A percentile compares a stretch with the other conserved stretches of the same genome.
phyloP scores from a whole-genome alignment of 495 filamentous ascomycete genomes.

The Podospora didyma region DNA sequence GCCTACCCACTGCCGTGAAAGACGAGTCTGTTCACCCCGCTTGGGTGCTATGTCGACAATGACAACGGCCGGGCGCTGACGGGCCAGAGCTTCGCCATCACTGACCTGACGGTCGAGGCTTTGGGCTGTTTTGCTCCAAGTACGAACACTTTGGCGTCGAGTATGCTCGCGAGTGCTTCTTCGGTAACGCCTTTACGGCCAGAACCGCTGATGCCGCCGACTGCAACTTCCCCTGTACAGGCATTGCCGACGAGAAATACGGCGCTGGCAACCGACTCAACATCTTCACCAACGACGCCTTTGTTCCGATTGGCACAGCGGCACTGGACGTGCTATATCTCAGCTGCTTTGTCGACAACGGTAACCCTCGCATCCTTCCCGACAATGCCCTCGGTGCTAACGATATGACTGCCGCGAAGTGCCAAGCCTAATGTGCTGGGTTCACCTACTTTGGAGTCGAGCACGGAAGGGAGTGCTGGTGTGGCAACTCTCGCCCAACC shows the following conservation, averaged over 20 bases:
- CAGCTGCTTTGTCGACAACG: conserved; percentile 17
- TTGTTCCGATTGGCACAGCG: too few relatives aligned
- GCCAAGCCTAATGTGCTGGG: conserved; percentile 16
- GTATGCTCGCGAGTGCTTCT: conserved; percentile 57
- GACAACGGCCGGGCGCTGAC: too few relatives aligned
- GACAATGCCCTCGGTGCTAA: conserved; percentile 12
- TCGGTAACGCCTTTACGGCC: conserved; percentile 36
- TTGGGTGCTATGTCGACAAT: too few relatives aligned
- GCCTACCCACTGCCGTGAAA: too few relatives aligned
- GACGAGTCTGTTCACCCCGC: too few relatives aligned
- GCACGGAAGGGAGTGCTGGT: conserved; percentile 10
- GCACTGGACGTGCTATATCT: not conserved
- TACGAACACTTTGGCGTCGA: conserved; percentile 32
- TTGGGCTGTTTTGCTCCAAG: conserved; percentile 50
- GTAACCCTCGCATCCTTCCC: conserved; percentile 5
- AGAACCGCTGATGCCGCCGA: conserved; percentile 20
- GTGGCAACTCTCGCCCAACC: conserved; percentile 4
- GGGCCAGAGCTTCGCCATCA: too few relatives aligned
- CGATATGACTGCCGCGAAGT: conserved; percentile 15
- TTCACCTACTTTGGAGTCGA: conserved; percentile 18
- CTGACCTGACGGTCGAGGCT: conserved; percentile 32
- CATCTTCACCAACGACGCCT: conserved; percentile 32
- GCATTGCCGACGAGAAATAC: conserved; percentile 37
- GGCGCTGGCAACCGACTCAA: conserved; percentile 44
- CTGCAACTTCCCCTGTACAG: conserved; percentile 47